Evolutionary conservation across 2,329 filamentous ascomycete genomes (phyloP).

Genomic region (Ophiostoma himal-ulmi): DNA sequence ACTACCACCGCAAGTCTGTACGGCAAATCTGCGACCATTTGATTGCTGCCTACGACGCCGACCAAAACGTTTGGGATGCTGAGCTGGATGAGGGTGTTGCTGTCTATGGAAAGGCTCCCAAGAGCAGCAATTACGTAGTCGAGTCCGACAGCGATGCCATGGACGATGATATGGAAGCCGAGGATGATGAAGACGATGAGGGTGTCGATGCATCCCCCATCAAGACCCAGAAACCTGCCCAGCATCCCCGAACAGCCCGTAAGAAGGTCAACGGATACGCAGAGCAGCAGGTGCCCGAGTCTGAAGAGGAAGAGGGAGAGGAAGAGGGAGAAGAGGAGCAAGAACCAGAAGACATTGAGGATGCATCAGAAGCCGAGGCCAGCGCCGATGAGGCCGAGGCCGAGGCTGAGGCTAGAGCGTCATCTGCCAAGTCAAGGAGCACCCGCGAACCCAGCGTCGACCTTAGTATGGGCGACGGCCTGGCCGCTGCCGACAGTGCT

Average conservation of each 20-base stretch:
- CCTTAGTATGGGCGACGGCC: constrained; percentile 21
- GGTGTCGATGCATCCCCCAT: background rate
- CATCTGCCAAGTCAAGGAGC: background rate
- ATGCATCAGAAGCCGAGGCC: background rate
- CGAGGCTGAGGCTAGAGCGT: background rate
- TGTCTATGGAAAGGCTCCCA: background rate
- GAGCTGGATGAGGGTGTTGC: constrained; percentile 18
- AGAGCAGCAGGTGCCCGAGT: constrained; percentile 20
- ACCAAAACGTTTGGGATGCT: constrained; percentile 20
- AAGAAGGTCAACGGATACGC: constrained; percentile 8
- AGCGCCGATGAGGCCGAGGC: background rate
- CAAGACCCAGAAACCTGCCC: background rate
- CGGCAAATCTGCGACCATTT: constrained; percentile 23
- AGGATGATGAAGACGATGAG: background rate
- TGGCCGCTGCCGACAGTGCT: background rate
- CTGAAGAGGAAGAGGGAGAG: constrained; percentile 1
- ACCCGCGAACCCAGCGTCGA: constrained; percentile 20
- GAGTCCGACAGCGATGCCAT: constrained; percentile 15
- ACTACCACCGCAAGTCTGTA: constrained; percentile 23
- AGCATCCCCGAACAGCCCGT: background rate
- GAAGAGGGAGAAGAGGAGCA: background rate
- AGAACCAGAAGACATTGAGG: background rate
- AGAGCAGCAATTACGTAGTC: constrained; percentile 18
- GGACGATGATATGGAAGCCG: background rate
- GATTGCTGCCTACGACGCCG: constrained; percentile 21